Evolutionary conservation across 768 basidiomycete genomes (phyloP).

Genomic region (Macrocybe gigantea): DNA sequence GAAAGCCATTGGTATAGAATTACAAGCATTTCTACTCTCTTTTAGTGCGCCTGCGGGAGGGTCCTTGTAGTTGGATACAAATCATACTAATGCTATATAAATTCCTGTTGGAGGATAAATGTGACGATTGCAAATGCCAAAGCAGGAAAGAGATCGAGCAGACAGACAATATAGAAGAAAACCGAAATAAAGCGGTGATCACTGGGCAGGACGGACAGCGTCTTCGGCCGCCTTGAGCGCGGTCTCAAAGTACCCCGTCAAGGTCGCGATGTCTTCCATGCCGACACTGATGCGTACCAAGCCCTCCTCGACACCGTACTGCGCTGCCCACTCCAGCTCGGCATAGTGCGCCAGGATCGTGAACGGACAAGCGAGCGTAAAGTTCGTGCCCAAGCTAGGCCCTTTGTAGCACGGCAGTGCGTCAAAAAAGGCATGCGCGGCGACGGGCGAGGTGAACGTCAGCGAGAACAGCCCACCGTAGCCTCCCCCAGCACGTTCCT

Average conservation of each 20-base stretch:
- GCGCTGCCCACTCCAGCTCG: slow-evolving; percentile 89
- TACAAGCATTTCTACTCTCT: neutral
- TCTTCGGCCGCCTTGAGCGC: slow-evolving; percentile 74
- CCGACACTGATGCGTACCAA: slow-evolving; percentile 91
- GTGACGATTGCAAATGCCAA: neutral
- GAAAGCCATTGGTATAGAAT: neutral
- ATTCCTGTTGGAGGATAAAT: slow-evolving; percentile 26
- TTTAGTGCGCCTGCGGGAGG: neutral
- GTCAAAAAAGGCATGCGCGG: slow-evolving; percentile 82
- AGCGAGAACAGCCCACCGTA: slow-evolving; percentile 88
- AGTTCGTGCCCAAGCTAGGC: slow-evolving; percentile 90
- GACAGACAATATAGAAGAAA: too few species aligned
- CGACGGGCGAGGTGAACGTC: slow-evolving; percentile 65
- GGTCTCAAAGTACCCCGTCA: slow-evolving; percentile 52
- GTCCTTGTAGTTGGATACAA: slow-evolving; percentile 40
- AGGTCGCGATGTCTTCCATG: slow-evolving; percentile 60
- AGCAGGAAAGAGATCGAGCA: too few species aligned
- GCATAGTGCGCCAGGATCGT: slow-evolving; percentile 86
- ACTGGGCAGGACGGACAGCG: slow-evolving; percentile 3
- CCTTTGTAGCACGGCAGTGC: slow-evolving; percentile 80
- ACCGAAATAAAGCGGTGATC: too few species aligned
- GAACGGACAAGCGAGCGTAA: slow-evolving; percentile 92
- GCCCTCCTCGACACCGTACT: slow-evolving; percentile 78
- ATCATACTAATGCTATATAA: slow-evolving; percentile 12
- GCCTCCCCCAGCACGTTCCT: slow-evolving; percentile 39